Percentiles rank a stretch among this genome's conserved stretches.
Evolutionary conservation across 2,329 filamentous ascomycete genomes (phyloP).

Genomic region (Aaosphaeria pasadenensis): DNA sequence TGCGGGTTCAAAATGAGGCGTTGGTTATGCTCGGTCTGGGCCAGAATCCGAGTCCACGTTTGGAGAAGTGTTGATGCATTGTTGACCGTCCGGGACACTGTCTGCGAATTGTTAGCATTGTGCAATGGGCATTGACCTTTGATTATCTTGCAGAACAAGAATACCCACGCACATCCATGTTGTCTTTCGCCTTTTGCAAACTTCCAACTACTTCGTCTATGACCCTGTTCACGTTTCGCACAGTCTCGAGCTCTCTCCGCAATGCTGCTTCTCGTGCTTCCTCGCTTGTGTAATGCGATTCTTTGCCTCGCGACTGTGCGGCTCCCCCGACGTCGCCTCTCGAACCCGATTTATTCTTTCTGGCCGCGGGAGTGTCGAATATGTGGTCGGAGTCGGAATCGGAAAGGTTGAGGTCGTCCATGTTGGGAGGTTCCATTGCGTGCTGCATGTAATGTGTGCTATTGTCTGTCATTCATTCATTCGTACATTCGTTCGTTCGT

Average conservation of each 20-base stretch:
- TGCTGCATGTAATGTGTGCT: too few relatives aligned
- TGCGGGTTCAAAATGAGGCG: conserved; percentile 81
- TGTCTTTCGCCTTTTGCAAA: conserved; percentile 67
- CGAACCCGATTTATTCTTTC: conserved; percentile 35
- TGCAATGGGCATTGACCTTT: neutral
- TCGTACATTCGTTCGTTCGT: too few relatives aligned
- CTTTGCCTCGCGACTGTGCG: conserved; percentile 39
- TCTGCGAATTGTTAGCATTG: conserved; percentile 47
- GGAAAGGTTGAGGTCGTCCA: conserved; percentile 52
- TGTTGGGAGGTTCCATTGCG: conserved; percentile 41
- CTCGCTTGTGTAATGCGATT: conserved; percentile 59
- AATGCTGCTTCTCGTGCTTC: conserved; percentile 71
- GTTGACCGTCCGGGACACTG: conserved; percentile 78
- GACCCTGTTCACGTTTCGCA: conserved; percentile 82
- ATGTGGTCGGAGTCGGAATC: conserved; percentile 57
- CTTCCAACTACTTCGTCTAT: conserved; percentile 76
- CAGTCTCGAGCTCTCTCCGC: conserved; percentile 74
- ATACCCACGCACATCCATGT: conserved; percentile 64
- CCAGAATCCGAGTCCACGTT: conserved; percentile 93
- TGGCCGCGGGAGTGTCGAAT: conserved; percentile 53
- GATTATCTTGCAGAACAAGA: neutral
- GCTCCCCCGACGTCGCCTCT: conserved; percentile 40
- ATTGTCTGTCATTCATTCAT: too few relatives aligned
- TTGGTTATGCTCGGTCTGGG: conserved; percentile 97
- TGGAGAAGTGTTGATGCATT: conserved; percentile 88